Percentiles rank a stretch among this genome's conserved stretches.
Conservation (phyloP, 257 asterid genomes). For the Solanum pinnatisectum region DNA sequence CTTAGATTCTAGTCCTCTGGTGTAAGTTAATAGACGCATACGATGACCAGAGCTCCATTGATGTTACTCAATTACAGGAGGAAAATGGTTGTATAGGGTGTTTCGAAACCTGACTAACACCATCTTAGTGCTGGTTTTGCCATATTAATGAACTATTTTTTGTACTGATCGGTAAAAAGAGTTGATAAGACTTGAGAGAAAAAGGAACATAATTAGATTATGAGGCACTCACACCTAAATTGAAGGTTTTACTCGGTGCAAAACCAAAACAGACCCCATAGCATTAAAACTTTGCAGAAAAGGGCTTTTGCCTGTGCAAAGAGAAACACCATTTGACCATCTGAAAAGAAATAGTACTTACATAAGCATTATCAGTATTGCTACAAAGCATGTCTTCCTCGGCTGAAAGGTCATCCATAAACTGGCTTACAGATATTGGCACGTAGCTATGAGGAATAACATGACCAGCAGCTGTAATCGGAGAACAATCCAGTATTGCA, state of each 20-base stretch:
- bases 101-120: background rate
- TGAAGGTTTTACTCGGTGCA: background rate
- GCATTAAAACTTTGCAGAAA: background rate
- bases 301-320: background rate
- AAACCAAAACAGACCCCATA: background rate
- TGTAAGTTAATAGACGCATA: background rate
- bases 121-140: background rate
- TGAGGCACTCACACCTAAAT: background rate
- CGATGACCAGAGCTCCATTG: background rate
- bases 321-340: background rate
- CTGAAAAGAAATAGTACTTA: conserved; percentile 28
- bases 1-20: background rate
- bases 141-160: background rate
- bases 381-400: conserved; percentile 61
- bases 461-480: conserved; percentile 89
- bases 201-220: background rate
- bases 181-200: background rate
- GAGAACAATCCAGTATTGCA: conserved; percentile 83
- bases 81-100: background rate
- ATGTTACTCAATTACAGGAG: background rate
- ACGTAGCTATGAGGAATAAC: conserved; percentile 76
- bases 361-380: conserved; percentile 51
- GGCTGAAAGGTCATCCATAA: conserved; percentile 85
- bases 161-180: background rate
- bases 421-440: conserved; percentile 87